Evolutionary conservation across 495 filamentous ascomycete species (phyloP).

Genomic region (Tuber brumale): DNA sequence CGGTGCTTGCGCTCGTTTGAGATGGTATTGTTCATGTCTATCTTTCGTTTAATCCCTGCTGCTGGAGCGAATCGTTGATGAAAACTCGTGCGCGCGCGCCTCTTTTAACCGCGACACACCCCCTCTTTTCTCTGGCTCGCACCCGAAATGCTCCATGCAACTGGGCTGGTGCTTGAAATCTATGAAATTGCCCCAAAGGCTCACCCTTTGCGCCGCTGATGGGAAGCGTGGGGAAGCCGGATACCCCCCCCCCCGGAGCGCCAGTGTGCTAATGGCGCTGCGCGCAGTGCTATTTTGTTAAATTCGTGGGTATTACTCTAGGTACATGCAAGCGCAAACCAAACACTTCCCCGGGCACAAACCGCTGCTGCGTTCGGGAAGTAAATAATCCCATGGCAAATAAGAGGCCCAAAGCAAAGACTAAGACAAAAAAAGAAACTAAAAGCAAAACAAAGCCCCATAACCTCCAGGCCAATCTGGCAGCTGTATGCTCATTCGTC

Average conservation of each 20-base stretch:
- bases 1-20: background rate
- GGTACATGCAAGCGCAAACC: too few relatives aligned
- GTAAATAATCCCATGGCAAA: too few relatives aligned
- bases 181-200: background rate
- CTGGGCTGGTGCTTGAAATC: background rate
- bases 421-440: too few relatives aligned
- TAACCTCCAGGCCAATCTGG: too few relatives aligned
- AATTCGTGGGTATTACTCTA: too few relatives aligned
- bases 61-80: background rate
- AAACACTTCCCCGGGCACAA: too few relatives aligned
- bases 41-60: background rate
- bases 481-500: too few relatives aligned
- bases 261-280: background rate
- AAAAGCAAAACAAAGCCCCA: too few relatives aligned
- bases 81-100: background rate
- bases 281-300: background rate
- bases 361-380: too few relatives aligned
- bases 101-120: background rate
- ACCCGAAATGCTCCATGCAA: background rate
- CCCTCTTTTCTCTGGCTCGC: background rate
- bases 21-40: background rate
- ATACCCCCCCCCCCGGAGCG: too few relatives aligned
- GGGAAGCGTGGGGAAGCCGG: background rate
- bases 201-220: background rate
- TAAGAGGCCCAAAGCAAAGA: too few relatives aligned